phyloP scores from a whole-genome alignment of 78 protist species.

The Anaeramoeba flamelloides region DNA sequence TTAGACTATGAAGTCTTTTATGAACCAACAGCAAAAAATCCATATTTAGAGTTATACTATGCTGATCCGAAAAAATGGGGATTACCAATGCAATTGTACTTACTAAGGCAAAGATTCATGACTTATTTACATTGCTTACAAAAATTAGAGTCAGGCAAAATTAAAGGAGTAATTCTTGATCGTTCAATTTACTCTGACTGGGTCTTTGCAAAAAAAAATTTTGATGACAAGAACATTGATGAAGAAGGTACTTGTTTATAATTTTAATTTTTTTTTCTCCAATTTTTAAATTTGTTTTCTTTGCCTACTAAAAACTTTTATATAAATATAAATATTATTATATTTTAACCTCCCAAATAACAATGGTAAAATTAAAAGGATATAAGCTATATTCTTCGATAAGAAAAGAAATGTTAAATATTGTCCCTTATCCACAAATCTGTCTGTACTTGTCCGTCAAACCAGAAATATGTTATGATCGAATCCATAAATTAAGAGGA shows the following conservation, averaged over 20 bases:
- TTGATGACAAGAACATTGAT: neutral
- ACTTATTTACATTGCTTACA: neutral
- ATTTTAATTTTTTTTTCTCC: no score
- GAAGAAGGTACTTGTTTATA: no score
- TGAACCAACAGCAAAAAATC: neutral
- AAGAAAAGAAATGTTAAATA: neutral
- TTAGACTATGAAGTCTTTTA: neutral
- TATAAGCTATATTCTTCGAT: neutral
- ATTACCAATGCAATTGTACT: neutral
- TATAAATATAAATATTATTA: no score
- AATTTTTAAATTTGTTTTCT: no score
- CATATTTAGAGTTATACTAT: neutral
- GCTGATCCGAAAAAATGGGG: neutral
- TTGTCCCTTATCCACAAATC: neutral
- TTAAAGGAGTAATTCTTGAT: neutral
- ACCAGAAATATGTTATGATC: neutral
- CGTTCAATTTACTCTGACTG: neutral
- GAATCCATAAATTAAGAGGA: neutral
- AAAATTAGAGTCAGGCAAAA: no score
- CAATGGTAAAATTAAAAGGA: neutral
- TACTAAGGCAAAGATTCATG: neutral
- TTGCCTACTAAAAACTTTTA: no score
- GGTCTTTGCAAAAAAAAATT: neutral
- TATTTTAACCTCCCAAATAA: no score
- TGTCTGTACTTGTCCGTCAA: neutral